phyloP scores from a whole-genome alignment of 2,329 filamentous ascomycete species.

The Paracorniculantispora psalliotae region DNA sequence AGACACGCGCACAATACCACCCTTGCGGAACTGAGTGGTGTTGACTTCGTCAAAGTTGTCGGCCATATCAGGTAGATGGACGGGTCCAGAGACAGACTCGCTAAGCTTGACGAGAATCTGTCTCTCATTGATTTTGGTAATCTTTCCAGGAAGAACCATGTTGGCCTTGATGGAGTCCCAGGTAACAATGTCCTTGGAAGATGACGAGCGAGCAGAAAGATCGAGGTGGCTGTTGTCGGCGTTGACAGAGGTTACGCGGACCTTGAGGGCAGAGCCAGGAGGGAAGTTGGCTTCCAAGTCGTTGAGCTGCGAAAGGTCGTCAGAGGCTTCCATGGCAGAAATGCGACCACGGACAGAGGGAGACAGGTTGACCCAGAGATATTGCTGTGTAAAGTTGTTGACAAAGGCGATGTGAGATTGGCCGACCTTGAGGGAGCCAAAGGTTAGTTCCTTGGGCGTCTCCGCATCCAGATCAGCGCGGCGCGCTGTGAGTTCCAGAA shows the following conservation, averaged over 20 bases:
- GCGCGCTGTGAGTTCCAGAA: conserved; percentile 85
- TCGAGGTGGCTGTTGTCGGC: conserved; percentile 70
- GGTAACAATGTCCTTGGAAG: conserved; percentile 44
- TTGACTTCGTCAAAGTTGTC: conserved; percentile 84
- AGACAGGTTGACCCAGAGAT: conserved; percentile 85
- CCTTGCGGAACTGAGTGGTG: conserved; percentile 69
- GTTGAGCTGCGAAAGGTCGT: conserved; percentile 74
- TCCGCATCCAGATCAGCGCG: conserved; percentile 54
- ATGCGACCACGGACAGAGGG: conserved; percentile 84
- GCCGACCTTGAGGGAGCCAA: conserved; percentile 69
- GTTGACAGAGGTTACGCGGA: conserved; percentile 73
- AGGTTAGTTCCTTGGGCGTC: conserved; percentile 49
- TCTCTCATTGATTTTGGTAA: conserved; percentile 81
- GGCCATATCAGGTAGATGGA: conserved; percentile 75
- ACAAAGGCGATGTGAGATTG: conserved; percentile 76
- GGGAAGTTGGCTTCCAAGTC: conserved; percentile 79
- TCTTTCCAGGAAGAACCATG: conserved; percentile 74
- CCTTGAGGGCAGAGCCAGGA: conserved; percentile 79
- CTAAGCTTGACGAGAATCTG: conserved; percentile 82
- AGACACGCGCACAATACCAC: conserved; percentile 83
- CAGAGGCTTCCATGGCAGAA: conserved; percentile 75
- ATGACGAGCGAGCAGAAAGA: conserved; percentile 68
- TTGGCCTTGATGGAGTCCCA: conserved; percentile 71
- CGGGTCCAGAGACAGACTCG: conserved; percentile 70
- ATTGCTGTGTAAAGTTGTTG: conserved; percentile 79